A percentile compares a stretch with the other conserved stretches of the same genome.
Conservation (phyloP, 2,329 filamentous ascomycete genomes). For the Akanthomyces dipterigenus region DNA sequence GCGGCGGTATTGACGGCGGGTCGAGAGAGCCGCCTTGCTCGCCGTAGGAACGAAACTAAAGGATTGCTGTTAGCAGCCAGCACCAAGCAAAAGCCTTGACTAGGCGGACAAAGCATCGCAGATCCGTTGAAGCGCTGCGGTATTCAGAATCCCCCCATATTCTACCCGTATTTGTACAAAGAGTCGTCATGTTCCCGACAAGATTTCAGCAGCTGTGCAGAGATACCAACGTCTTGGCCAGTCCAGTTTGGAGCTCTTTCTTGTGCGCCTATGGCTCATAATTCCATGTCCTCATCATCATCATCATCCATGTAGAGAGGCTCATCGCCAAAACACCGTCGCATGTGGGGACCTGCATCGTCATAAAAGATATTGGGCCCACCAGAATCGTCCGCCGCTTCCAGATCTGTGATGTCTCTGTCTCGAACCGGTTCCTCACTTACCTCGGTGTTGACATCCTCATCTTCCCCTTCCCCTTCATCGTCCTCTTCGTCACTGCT, state of each 20-base stretch:
- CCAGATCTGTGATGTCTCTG: constrained; percentile 1
- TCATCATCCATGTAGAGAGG: background rate
- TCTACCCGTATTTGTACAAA: constrained; percentile 10
- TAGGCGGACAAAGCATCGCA: background rate
- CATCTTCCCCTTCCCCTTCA: constrained; percentile 79
- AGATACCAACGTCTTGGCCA: background rate
- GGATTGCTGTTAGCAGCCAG: background rate
- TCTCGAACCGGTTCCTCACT: constrained; percentile 30
- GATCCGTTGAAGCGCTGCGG: constrained; percentile 16
- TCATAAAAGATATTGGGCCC: constrained; percentile 2
- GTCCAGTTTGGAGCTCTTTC: background rate
- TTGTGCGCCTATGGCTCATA: constrained; percentile 4
- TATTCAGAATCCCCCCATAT: constrained; percentile 2
- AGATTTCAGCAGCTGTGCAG: background rate
- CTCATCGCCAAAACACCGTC: constrained; percentile 4
- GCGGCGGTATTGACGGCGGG: constrained; percentile 52
- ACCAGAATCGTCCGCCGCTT: background rate
- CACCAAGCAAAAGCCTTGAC: background rate
- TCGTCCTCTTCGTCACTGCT: constrained; percentile 96
- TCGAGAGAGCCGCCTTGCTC: constrained; percentile 43
- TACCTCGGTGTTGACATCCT: constrained; percentile 64
- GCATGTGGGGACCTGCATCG: background rate
- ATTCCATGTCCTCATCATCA: constrained; percentile 9
- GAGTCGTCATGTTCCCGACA: background rate
- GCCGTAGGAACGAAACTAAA: constrained; percentile 55